Evolutionary conservation across 257 asterid species (phyloP).

Genomic region (Primulina eburnea): DNA sequence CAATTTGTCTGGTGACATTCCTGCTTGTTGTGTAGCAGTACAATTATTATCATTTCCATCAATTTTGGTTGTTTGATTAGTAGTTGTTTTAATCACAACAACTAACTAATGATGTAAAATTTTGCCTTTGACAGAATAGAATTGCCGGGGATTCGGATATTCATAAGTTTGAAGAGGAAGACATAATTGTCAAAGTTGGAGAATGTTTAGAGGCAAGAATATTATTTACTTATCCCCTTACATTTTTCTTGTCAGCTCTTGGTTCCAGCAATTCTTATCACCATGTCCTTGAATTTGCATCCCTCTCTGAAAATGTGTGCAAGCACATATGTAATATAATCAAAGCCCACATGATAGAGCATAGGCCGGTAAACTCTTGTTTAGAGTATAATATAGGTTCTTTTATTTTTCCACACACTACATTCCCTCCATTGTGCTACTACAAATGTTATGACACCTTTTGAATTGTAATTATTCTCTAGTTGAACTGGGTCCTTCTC

Average conservation of each 20-base stretch:
- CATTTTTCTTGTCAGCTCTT: conserved; percentile 19
- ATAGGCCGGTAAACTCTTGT: background rate
- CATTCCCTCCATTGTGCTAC: background rate
- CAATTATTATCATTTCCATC: background rate
- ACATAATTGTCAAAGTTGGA: conserved; percentile 85
- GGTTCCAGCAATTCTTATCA: conserved; percentile 18
- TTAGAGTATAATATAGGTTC: background rate
- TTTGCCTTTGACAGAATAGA: conserved; percentile 54
- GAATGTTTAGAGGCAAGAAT: conserved; percentile 84
- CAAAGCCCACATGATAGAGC: background rate
- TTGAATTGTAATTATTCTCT: conserved; percentile 16
- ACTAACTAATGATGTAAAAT: conserved; percentile 24
- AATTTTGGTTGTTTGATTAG: conserved; percentile 10
- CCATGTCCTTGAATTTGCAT: background rate
- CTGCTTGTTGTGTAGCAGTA: background rate
- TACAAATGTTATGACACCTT: conserved; percentile 10
- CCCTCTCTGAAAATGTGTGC: background rate
- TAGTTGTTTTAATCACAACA: conserved; percentile 10
- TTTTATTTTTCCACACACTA: background rate
- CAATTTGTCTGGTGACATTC: background rate
- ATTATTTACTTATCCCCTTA: conserved; percentile 26
- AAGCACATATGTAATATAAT: background rate
- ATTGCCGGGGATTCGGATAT: conserved; percentile 61
- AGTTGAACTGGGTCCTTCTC: conserved; percentile 16
- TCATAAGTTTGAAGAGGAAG: conserved; percentile 66